Base-by-base conservation (phyloP, 208 protist genomes). In the Leishmania tarentolae region DNA sequence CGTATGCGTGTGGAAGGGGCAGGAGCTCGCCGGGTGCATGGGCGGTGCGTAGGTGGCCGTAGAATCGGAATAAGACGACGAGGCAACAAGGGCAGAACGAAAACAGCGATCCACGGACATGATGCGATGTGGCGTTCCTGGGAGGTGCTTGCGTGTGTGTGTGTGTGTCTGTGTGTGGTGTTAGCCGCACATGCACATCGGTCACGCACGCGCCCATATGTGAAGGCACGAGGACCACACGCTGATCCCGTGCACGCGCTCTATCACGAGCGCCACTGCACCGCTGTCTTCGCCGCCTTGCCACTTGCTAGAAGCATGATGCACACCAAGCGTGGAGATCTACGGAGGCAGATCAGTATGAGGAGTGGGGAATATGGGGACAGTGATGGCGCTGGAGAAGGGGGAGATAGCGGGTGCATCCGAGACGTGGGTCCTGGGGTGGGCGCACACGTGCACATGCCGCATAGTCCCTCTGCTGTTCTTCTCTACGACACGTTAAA, bases 401-500 rank as follows among this genome's bases (percentile, higher is more conserved):
- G 69, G 13, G 13, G 65, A 24, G 42, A 52, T 19, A 7, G 8
- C 28, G n/a, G 44, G 46, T 50, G 28, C 69, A 35, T 31, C 28
- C n/a, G 52, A 8, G 35, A 66, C 24, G 44, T 69, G n/a, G 37
- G 0, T 42, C 42, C 13, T 13, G 44, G 44, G 19, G 66, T 19
- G 53, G 11, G 63, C 7, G 17, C 8, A 11, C 65, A 46, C 8
- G 15, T 2, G 3, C 37, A 15, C 69, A 53, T 35, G 21, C 24
- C 7, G 8, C 17, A 11, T 59, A 0, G 35, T 35, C 47, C n/a
- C 44, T 40, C 31, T 19, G 42, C 35, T n/a, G n/a, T n/a, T 35
- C 21, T 73, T 37, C 15, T 37, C 46, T 77, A 92, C 73, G 63
- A 35, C 2, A 66, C 80, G 52, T 88, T 86, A n/a, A 96, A 31